Percentiles rank a stretch among this genome's conserved stretches.
These are phyloP conservation scores for Mortierella antarctica DNA, from an alignment of 192 early-diverging fungal species.

Conservation along the genomic window DNA sequence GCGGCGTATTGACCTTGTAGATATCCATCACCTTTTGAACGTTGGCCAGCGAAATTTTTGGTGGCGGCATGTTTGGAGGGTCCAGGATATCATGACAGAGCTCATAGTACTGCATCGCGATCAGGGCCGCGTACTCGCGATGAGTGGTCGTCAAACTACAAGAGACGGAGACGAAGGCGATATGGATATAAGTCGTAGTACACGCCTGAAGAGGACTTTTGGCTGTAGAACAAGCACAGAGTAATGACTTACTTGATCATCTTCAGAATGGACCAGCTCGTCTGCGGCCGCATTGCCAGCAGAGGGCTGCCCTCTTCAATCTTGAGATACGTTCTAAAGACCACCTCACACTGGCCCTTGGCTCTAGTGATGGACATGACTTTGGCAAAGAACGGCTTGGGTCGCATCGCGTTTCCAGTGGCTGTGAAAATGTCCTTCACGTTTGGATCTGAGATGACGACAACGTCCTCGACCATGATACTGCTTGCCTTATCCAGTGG, in stretches of 20 bases:
- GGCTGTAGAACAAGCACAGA: neutral
- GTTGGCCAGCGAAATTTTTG: conserved; percentile 49
- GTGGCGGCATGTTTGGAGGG: conserved; percentile 52
- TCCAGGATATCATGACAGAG: conserved; percentile 73
- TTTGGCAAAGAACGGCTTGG: conserved; percentile 64
- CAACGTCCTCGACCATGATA: conserved; percentile 71
- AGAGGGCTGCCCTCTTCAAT: conserved; percentile 55
- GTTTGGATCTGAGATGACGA: conserved; percentile 66
- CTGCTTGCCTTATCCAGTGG: conserved; percentile 47
- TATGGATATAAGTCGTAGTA: neutral
- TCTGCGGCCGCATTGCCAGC: conserved; percentile 56
- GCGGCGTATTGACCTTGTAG: conserved; percentile 91
- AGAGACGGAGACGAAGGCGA: neutral
- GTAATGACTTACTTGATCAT: conserved; percentile 53
- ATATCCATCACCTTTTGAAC: conserved; percentile 59
- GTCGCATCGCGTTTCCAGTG: conserved; percentile 5
- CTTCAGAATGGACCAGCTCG: conserved; percentile 56
- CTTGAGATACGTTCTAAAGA: conserved; percentile 58
- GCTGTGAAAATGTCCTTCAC: conserved; percentile 44
- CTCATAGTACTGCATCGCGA: conserved; percentile 68
- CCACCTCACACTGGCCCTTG: conserved; percentile 59
- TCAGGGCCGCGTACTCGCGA: conserved; percentile 87
- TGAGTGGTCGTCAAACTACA: conserved; percentile 75
- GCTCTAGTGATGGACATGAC: conserved; percentile 57
- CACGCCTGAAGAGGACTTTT: neutral